These are phyloP conservation scores for Tylopilus vinaceipallidus DNA, from an alignment of 768 basidiomycete genomes.

Conservation along the genomic window DNA sequence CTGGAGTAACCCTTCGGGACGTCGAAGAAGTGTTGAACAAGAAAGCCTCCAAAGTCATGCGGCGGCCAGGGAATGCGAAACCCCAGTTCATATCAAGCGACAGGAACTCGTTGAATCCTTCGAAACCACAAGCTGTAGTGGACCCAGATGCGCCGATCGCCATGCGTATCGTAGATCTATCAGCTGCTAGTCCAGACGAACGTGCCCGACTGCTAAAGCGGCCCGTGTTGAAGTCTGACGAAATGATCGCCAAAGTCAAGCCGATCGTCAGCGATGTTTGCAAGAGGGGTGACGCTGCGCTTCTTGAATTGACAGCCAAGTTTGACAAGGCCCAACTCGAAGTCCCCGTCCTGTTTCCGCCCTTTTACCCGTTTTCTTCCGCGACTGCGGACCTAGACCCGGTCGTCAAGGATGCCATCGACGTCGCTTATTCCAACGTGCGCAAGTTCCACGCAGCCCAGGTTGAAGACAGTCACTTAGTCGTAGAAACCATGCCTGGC, in stretches of 20 bases:
- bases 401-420: constrained; percentile 76
- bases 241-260: constrained; percentile 77
- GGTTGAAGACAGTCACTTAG: constrained; percentile 61
- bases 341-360: constrained; percentile 72
- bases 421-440: constrained; percentile 89
- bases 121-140: constrained; percentile 20
- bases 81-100: constrained; percentile 56
- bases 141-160: constrained; percentile 52
- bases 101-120: constrained; percentile 20
- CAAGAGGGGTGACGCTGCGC: constrained; percentile 77
- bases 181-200: constrained; percentile 45
- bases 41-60: constrained; percentile 83
- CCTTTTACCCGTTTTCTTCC: constrained; percentile 49
- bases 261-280: constrained; percentile 93
- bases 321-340: constrained; percentile 81
- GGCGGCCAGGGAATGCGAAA: constrained; percentile 91
- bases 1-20: constrained; percentile 80
- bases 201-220: constrained; percentile 75
- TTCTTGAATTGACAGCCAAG: constrained; percentile 87
- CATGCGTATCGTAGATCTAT: constrained; percentile 73
- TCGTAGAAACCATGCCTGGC: constrained; percentile 97
- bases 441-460: constrained; percentile 90
- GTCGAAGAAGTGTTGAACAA: constrained; percentile 80
- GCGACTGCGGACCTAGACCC: constrained; percentile 59
- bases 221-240: constrained; percentile 74